phyloP scores from a whole-genome alignment of 495 filamentous ascomycete species.

The Hypoxylon crocopeplum region DNA sequence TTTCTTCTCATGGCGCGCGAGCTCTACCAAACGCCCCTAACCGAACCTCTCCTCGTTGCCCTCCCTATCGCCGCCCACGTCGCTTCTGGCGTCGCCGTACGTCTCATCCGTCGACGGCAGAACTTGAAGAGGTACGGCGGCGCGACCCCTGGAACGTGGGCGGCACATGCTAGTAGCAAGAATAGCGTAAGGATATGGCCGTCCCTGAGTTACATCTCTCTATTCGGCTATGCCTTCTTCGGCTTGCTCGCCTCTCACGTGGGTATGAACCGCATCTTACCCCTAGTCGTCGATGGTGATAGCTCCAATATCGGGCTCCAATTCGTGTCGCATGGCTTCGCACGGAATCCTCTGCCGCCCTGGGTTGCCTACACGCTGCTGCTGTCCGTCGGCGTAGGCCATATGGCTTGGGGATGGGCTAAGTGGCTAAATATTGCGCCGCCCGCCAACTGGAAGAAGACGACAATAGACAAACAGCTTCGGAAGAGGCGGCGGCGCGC shows the following conservation, averaged over 20 bases:
- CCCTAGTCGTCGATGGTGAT: slow-evolving; percentile 77
- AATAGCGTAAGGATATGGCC: slow-evolving; percentile 66
- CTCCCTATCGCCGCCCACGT: slow-evolving; percentile 65
- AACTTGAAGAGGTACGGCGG: slow-evolving; percentile 74
- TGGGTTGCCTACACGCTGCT: slow-evolving; percentile 72
- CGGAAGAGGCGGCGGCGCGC: slow-evolving; percentile 62
- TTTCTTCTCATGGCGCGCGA: slow-evolving; percentile 72
- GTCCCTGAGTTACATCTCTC: slow-evolving; percentile 65
- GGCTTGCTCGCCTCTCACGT: slow-evolving; percentile 72
- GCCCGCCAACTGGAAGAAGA: slow-evolving; percentile 48
- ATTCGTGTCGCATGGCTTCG: slow-evolving; percentile 87
- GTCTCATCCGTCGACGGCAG: slow-evolving; percentile 71
- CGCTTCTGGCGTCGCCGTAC: slow-evolving; percentile 74
- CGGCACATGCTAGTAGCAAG: slow-evolving; percentile 41
- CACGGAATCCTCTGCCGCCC: slow-evolving; percentile 66
- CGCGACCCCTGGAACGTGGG: slow-evolving; percentile 46
- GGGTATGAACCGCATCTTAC: slow-evolving; percentile 73
- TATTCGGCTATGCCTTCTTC: slow-evolving; percentile 69
- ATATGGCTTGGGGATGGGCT: slow-evolving; percentile 84
- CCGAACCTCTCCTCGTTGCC: slow-evolving; percentile 68
- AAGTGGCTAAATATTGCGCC: slow-evolving; percentile 70
- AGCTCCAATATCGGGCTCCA: slow-evolving; percentile 80
- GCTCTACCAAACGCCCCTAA: slow-evolving; percentile 80
- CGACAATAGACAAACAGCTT: slow-evolving; percentile 52
- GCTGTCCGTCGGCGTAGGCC: slow-evolving; percentile 72